Conservation (phyloP, 305 asterid species). For the Solanum chacoense region DNA sequence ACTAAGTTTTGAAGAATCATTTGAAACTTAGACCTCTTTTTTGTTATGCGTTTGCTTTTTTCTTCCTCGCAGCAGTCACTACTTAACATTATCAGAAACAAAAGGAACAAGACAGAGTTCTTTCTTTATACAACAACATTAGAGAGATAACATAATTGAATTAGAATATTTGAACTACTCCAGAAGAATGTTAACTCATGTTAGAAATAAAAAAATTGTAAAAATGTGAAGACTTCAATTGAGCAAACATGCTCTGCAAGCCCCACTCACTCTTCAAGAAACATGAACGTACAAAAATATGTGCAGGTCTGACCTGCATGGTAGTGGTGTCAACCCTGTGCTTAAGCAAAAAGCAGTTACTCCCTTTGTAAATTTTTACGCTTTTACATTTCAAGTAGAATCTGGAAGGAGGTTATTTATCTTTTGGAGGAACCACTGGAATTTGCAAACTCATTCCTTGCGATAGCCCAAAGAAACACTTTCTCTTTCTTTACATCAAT, state of each 20-base stretch:
- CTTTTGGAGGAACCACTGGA: not conserved
- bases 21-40: not conserved
- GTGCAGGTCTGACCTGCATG: not conserved
- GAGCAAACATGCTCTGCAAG: not conserved
- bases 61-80: not conserved
- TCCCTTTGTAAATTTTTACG: not conserved
- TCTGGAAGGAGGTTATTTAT: not conserved
- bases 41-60: not conserved
- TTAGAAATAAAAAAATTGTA: not conserved
- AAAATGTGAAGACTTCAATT: not conserved
- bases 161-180: not conserved
- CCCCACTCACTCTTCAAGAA: not conserved
- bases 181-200: not conserved
- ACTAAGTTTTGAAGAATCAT: not conserved
- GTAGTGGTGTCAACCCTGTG: not conserved
- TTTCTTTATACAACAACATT: not conserved
- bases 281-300: not conserved
- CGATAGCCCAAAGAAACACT: not conserved
- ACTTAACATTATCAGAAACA: not conserved
- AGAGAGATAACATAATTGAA: not conserved
- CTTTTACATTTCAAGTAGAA: not conserved
- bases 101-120: not conserved
- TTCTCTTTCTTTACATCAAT: not conserved
- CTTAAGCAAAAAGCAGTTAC: not conserved
- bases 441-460: not conserved